Conservation (phyloP, 805 yeast species). For the Kockiozyma suomiensis region DNA sequence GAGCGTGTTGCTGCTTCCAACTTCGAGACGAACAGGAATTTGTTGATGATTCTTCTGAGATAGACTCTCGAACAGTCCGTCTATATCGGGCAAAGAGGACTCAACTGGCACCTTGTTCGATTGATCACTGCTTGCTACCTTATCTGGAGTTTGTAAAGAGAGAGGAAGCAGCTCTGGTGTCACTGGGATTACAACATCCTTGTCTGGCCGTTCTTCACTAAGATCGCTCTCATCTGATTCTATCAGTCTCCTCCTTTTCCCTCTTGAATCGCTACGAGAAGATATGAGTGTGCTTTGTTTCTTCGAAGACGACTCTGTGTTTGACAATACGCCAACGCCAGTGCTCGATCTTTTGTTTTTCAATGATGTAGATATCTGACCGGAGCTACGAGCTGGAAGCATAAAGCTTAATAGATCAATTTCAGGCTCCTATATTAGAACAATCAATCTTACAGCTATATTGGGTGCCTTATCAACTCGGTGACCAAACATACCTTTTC, state of each 20-base stretch:
- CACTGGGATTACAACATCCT: background rate
- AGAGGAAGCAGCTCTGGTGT: background rate
- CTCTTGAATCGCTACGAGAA: background rate
- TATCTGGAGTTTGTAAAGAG: background rate
- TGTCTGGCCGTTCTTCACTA: background rate
- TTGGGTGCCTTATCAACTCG: no score
- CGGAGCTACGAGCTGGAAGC: background rate
- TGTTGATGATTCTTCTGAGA: background rate
- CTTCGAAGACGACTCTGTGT: background rate
- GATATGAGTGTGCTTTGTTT: background rate
- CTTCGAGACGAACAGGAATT: no score
- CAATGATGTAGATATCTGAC: background rate
- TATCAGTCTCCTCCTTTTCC: background rate
- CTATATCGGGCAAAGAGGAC: background rate
- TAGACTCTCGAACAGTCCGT: background rate
- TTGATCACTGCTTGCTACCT: background rate
- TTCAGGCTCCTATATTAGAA: background rate
- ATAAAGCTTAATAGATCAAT: slow-evolving; percentile 1
- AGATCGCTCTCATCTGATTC: background rate
- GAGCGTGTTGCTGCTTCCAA: no score
- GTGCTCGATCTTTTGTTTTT: background rate
- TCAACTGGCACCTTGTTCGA: no score
- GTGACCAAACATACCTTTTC: no score
- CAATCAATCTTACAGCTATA: no score
- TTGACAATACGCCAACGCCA: background rate